phyloP scores from a whole-genome alignment of 176 grass and related monocot genomes.

The Bromus sterilis region DNA sequence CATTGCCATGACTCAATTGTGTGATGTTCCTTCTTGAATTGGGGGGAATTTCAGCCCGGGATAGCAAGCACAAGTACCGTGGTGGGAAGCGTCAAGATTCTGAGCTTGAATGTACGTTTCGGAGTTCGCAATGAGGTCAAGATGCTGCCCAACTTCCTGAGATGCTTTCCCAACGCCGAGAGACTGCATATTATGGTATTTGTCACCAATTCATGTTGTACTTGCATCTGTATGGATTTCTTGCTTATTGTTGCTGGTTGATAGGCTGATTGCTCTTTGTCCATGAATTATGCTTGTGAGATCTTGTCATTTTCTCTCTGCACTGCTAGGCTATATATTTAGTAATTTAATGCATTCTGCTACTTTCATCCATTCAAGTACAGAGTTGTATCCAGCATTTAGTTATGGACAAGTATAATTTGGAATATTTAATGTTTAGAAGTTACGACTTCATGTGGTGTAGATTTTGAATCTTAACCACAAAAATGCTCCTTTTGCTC shows the following conservation, averaged over 20 bases:
- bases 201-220: background rate
- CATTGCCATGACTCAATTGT: background rate
- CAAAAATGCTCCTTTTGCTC: background rate
- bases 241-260: background rate
- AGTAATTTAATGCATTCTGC: too few species aligned
- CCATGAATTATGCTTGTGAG: too few species aligned
- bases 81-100: background rate
- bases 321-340: too few species aligned
- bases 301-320: too few species aligned
- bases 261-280: too few species aligned
- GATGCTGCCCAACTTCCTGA: slow-evolving; percentile 6
- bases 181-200: background rate
- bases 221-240: background rate
- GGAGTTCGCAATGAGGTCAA: background rate
- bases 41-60: background rate
- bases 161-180: slow-evolving; percentile 10
- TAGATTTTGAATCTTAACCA: background rate
- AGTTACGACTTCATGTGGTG: background rate
- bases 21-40: too few species aligned
- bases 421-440: background rate
- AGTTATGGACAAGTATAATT: background rate
- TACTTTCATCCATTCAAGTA: too few species aligned
- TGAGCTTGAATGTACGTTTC: background rate
- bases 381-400: background rate
- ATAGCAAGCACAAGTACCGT: background rate